These are phyloP conservation scores for Malbranchea cinnamomea DNA, from an alignment of 2,329 filamentous ascomycete species.

Conservation along the genomic window DNA sequence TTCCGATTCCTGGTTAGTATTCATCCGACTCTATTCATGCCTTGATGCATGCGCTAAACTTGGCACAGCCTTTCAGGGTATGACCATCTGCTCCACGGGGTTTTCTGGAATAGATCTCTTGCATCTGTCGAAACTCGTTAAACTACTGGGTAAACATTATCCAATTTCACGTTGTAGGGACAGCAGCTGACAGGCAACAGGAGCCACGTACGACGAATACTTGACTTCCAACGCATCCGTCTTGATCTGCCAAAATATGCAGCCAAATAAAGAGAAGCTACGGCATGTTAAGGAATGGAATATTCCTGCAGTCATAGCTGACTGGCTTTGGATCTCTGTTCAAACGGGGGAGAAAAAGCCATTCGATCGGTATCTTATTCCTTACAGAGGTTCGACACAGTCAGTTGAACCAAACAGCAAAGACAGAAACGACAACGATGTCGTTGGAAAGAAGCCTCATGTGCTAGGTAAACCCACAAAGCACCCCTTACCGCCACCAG, in stretches of 20 bases:
- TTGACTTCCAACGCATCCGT: slow-evolving; percentile 59
- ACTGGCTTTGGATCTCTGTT: slow-evolving; percentile 80
- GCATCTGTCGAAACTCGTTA: slow-evolving; percentile 64
- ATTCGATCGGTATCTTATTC: slow-evolving; percentile 32
- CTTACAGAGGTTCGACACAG: slow-evolving; percentile 8
- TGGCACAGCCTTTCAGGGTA: slow-evolving; percentile 50
- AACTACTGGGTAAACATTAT: slow-evolving; percentile 45
- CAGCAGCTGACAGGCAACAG: slow-evolving; percentile 25
- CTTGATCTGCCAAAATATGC: slow-evolving; percentile 52
- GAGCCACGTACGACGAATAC: slow-evolving; percentile 66
- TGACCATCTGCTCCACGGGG: slow-evolving; percentile 65
- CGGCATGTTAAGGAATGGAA: slow-evolving; percentile 58
- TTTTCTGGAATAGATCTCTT: slow-evolving; percentile 74
- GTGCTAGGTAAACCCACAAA: background rate
- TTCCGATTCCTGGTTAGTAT: slow-evolving; percentile 44
- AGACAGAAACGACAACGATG: background rate
- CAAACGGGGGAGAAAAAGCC: slow-evolving; percentile 33
- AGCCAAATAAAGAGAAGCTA: slow-evolving; percentile 51
- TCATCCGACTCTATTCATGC: slow-evolving; percentile 4
- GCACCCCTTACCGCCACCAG: background rate
- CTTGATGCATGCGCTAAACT: slow-evolving; percentile 2
- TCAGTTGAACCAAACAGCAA: slow-evolving; percentile 4
- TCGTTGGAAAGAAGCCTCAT: background rate
- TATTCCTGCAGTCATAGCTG: slow-evolving; percentile 64
- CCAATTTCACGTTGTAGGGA: background rate